phyloP scores from a whole-genome alignment of 192 early-diverging fungal genomes.

The Coemansia sp. region DNA sequence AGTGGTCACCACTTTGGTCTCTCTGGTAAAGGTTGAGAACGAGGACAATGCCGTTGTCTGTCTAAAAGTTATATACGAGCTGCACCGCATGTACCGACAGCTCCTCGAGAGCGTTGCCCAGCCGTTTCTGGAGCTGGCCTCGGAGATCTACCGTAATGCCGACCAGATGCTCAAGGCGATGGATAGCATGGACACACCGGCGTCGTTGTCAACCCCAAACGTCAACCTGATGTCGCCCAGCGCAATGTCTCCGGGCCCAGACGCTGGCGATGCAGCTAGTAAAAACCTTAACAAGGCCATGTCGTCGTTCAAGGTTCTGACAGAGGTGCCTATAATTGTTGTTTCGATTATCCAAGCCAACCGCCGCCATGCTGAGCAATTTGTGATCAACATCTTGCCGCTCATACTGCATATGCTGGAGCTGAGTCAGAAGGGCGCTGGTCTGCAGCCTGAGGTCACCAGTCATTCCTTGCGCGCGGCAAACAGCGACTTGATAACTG shows the following conservation, averaged over 20 bases:
- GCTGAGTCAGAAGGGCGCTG: slow-evolving; percentile 21
- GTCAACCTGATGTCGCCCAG: slow-evolving; percentile 61
- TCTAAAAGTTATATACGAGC: slow-evolving; percentile 92
- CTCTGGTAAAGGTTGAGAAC: slow-evolving; percentile 84
- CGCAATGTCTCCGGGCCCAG: slow-evolving; percentile 73
- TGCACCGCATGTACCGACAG: slow-evolving; percentile 84
- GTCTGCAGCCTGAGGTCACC: slow-evolving; percentile 18
- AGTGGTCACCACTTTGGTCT: slow-evolving; percentile 72
- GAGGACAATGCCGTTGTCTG: slow-evolving; percentile 96
- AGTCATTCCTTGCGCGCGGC: slow-evolving; percentile 54
- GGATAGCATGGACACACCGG: slow-evolving; percentile 63
- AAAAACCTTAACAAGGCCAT: slow-evolving; percentile 73
- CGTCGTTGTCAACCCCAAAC: slow-evolving; percentile 56
- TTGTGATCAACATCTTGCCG: slow-evolving; percentile 85
- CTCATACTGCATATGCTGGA: slow-evolving; percentile 73
- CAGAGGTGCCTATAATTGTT: slow-evolving; percentile 97
- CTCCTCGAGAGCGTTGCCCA: slow-evolving; percentile 83
- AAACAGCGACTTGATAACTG: slow-evolving; percentile 78
- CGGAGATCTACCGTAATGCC: slow-evolving; percentile 85
- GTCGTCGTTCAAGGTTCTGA: slow-evolving; percentile 95
- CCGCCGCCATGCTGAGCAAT: slow-evolving; percentile 73
- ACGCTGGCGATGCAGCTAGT: slow-evolving; percentile 56
- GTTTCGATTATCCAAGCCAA: slow-evolving; percentile 92
- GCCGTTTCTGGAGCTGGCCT: slow-evolving; percentile 87
- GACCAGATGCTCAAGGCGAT: slow-evolving; percentile 81